Percentiles rank a stretch among this genome's conserved stretches.
Evolutionary conservation across 2,329 filamentous ascomycete genomes (phyloP).

Genomic region (Cadophora sp.): DNA sequence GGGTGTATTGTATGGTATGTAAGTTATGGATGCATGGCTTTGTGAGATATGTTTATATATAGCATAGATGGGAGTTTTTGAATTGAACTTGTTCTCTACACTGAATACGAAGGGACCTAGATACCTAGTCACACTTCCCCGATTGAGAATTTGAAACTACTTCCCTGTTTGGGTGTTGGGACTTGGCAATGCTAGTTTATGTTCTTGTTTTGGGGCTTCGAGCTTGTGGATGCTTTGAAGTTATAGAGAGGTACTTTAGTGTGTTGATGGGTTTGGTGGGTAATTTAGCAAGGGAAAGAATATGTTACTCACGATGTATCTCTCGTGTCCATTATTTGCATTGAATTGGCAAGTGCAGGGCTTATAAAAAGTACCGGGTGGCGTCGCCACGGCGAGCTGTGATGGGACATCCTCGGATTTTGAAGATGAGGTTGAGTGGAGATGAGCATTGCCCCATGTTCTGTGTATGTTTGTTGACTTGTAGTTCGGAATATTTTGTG

Average conservation of each 20-base stretch:
- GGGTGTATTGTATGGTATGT: constrained; percentile 25
- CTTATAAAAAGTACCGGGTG: neutral
- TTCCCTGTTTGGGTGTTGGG: neutral
- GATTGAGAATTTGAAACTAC: neutral
- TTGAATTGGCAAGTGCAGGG: neutral
- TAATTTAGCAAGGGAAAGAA: no score
- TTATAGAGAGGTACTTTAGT: no score
- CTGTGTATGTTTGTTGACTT: no score
- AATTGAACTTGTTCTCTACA: neutral
- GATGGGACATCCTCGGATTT: neutral
- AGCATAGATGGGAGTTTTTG: constrained; percentile 18
- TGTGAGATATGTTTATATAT: constrained; percentile 21
- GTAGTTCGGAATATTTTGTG: no score
- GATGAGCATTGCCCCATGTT: no score
- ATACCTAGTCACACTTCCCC: neutral
- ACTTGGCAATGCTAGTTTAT: no score
- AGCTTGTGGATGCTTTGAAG: no score
- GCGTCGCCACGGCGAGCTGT: no score
- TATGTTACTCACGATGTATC: neutral
- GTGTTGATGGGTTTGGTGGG: no score
- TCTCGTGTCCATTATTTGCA: neutral
- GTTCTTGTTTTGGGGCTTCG: no score
- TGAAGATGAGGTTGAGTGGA: neutral
- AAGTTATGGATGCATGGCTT: constrained; percentile 10
- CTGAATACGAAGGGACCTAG: no score